Evolutionary conservation across 1,284 basidiomycete genomes (phyloP), one percentile per base, ranked within the genome.

Genomic region (Trichosporon inkin): DNA sequence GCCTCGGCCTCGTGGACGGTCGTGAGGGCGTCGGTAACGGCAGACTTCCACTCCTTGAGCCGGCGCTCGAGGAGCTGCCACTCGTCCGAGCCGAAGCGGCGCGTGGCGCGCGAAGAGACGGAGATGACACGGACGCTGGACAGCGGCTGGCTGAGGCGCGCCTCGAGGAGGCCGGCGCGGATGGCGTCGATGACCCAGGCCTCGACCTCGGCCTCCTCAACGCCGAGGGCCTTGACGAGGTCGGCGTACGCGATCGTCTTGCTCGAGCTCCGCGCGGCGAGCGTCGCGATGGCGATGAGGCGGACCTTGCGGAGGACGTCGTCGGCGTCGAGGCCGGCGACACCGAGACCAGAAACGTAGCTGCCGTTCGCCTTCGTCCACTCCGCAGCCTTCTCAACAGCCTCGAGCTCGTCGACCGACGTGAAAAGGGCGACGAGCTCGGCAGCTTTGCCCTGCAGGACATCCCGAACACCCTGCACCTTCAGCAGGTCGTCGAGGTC

Each of bases 171-270:
- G 53, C 88, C 86, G 6, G 86, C 84, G 65, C 90, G 89, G 72
- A 96, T 93, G 58, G 89, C 88, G 77, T 95, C 92, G 69, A 95
- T 95, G 54, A 88, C 87, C 91, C 90, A 95, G 70, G 85, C 86
- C 76, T 96, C 93, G 28, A 96, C 90, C 61, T 91, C 82, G 32
- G 82, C 80, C 22, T 79, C 70, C 38, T 86, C 83, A 11, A 94
- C 83, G 62, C 87, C 83, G 47, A 95, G 79, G 8, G 84, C 82
- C 13, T 84, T 79, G 1, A 88, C 86, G 56, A 95, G 84, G 68
- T 84, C 84, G 17, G 84, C 73, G 77, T 96, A 96, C 0, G 86
- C 76, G 14, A 96, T 80, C 68, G 88, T 85, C 57, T 86, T 84
- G 19, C 90, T 88, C 53, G 91, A 82, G 66, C 89, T 84, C 63